Evolutionary conservation across 768 basidiomycete species (phyloP), one percentile per base, ranked within the genome.

Genomic region (Galerina marginata): DNA sequence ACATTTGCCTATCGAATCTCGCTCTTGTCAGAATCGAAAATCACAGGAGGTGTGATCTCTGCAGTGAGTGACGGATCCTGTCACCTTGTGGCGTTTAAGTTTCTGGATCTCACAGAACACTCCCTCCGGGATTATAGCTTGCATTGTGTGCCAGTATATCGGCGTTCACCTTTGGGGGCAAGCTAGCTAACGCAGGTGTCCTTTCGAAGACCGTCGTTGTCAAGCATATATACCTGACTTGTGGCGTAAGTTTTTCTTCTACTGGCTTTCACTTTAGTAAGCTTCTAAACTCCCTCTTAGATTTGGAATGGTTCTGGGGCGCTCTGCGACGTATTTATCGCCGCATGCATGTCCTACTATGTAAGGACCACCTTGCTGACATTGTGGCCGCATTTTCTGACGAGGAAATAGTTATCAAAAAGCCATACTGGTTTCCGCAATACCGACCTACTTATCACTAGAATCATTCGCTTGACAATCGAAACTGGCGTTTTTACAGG

Each of bases 401-500:
- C 26, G 26, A 14, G 7, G 2, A 12, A 10, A 45, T 38, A 69
- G 67, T 62, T 71, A 14, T 62, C 65, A 4, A 67, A 65, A 36
- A 71, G 65, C 54, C 67, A 70, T 26, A 70, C 66, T 14, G 65
- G 67, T 4, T 73, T 69, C 53, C 63, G 60, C 36, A 56, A 67
- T 20, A 75, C 71, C 0, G 66, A 69, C 23, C 51, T 65, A 4
- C 65, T 71, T 37, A 67, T 76, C 4, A 66, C 69, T 12, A 66
- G 69, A 38, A 64, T 75, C 7, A 68, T 75, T n/a, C 69, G 73
- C n/a, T 61, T 77, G 43, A 72, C 70, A 0, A 69, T 77, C n/a
- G 75, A 79, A 59, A 79, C 77, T 7, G 75, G 76, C 4, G 57
- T 67, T 3, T 43, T 71, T 14, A 77, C 75, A 47, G 74, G 75